These are phyloP conservation scores for Thielaviopsis ethacetica DNA, from an alignment of 2,329 filamentous ascomycete genomes.

Conservation along the genomic window DNA sequence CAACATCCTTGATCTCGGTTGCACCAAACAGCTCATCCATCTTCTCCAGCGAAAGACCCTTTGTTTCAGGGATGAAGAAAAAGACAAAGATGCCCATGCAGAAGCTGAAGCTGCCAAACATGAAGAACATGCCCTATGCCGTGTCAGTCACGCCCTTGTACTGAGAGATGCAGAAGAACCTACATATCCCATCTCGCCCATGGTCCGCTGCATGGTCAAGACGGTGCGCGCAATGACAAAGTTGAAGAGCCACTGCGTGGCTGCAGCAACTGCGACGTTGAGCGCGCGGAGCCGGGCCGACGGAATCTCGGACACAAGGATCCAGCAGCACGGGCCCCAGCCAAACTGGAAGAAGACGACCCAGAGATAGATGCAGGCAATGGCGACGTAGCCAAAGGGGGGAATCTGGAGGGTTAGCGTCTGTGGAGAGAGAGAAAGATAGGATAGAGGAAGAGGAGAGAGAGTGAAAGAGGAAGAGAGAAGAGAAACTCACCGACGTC, in stretches of 20 bases:
- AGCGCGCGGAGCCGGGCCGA: slow-evolving; percentile 47
- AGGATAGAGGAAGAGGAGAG: no score
- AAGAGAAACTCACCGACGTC: slow-evolving; percentile 21
- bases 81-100: slow-evolving; percentile 49
- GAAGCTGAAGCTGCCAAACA: slow-evolving; percentile 51
- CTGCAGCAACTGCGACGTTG: slow-evolving; percentile 52
- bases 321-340: slow-evolving; percentile 60
- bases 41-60: slow-evolving; percentile 45
- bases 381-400: slow-evolving; percentile 51
- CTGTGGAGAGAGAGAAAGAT: background rate
- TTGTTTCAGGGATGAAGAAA: slow-evolving; percentile 56
- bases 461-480: background rate
- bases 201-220: slow-evolving; percentile 19
- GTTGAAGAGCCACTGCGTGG: slow-evolving; percentile 60
- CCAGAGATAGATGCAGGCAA: slow-evolving; percentile 58
- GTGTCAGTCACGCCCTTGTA: slow-evolving; percentile 3
- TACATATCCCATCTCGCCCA: slow-evolving; percentile 26
- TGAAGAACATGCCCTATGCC: slow-evolving; percentile 44
- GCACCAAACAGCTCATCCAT: slow-evolving; percentile 53
- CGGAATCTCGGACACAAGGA: slow-evolving; percentile 52
- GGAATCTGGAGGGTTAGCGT: slow-evolving; percentile 26
- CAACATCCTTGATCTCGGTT: slow-evolving; percentile 22
- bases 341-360: slow-evolving; percentile 52
- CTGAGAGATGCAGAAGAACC: slow-evolving; percentile 13
- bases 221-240: slow-evolving; percentile 47